Evolutionary conservation across 164 flowering plant genomes (phyloP), one percentile per base, ranked within the genome.

Genomic region (Buxus sempervirens): DNA sequence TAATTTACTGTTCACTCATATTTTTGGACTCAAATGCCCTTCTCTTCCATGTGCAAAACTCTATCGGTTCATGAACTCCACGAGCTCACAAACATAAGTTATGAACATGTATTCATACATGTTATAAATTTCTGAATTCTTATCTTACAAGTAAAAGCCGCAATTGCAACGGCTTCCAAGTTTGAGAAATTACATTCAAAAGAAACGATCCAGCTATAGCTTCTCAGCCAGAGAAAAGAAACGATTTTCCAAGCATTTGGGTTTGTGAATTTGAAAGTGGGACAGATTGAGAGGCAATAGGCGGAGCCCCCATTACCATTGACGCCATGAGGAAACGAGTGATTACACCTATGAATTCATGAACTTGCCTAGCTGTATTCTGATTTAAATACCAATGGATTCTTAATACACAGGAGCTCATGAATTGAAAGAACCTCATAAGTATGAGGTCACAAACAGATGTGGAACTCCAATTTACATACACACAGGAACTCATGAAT

Each of bases 261-360:
- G 83, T 75, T 25, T 71, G 80, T 49, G 89, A 78, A 54, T 77
- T 79, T 0, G 76, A 75, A 48, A 42, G 48, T 23, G 16, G 19
- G 64, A 63, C 75, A 18, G 75, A 21, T 8, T 62, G 78, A 56
- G 78, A 41, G 0, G 75, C 65, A 66, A 80, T 66, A 0, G 88
- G 81, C 65, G 73, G 78, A 63, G 84, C 80, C 71, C 86, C 83
- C 51, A 82, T 75, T 18, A 81, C 14, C 51, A 85, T 77, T 16
- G 87, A 82, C 55, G 86, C 88, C 84, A 83, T 80, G 54, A 66
- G 53, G 45, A 70, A 56, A 36, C 16, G 10, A 24, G 64, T 61
- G 13, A 0, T n/a, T n/a, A n/a, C n/a, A n/a, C n/a, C n/a, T n/a
- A n/a, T n/a, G n/a, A n/a, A n/a, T n/a, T n/a, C n/a, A n/a, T n/a